phyloP scores from a whole-genome alignment of 495 filamentous ascomycete genomes.

The Aspergillus asperescens region DNA sequence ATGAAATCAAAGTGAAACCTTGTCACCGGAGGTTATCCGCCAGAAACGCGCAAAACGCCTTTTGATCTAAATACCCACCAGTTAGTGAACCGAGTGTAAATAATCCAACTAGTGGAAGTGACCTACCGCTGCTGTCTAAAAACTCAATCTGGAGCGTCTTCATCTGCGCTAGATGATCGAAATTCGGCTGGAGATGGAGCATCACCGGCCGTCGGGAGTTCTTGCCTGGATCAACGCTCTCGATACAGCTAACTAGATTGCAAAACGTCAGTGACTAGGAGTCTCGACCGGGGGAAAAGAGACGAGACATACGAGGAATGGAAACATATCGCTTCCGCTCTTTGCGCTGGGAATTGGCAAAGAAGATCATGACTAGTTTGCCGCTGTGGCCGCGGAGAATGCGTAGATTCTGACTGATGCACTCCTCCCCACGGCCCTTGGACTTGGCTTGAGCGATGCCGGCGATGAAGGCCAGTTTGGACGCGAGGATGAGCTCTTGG shows the following conservation, averaged over 20 bases:
- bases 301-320: constrained; percentile 33
- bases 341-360: constrained; percentile 43
- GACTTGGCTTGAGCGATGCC: constrained; percentile 45
- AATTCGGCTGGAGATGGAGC: constrained; percentile 40
- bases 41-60: constrained; percentile 15
- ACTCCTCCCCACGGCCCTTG: constrained; percentile 46
- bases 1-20: not conserved
- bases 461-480: constrained; percentile 38
- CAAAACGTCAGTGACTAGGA: not conserved
- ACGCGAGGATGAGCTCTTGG: constrained; percentile 41
- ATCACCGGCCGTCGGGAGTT: constrained; percentile 38
- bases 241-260: constrained; percentile 38
- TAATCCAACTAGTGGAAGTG: not conserved
- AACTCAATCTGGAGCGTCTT: constrained; percentile 38
- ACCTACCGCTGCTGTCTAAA: constrained; percentile 41
- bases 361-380: constrained; percentile 37
- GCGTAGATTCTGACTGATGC: constrained; percentile 46
- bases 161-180: constrained; percentile 41
- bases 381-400: constrained; percentile 36
- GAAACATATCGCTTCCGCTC: constrained; percentile 42
- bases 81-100: not conserved
- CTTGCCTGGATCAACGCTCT: constrained; percentile 35
- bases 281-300: not conserved
- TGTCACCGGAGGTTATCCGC: constrained; percentile 2
- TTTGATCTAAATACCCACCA: constrained; percentile 29